phyloP scores from a whole-genome alignment of 1,139 yeast species.

The Geotrichum histeridarum region DNA sequence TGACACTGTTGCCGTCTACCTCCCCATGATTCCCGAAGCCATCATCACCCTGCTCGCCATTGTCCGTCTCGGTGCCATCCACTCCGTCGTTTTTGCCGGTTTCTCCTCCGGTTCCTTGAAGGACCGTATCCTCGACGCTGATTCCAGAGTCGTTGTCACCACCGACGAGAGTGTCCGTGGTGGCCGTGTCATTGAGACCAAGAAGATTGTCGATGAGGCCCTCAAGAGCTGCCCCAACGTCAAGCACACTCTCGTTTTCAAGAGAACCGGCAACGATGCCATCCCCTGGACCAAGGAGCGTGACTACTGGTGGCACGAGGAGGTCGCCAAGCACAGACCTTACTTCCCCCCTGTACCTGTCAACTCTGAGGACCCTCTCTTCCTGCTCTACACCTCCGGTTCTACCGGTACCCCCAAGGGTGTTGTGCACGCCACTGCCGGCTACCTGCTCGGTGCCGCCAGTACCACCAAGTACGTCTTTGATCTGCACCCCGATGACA shows the following conservation, averaged over 20 bases:
- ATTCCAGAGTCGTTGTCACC: slow-evolving; percentile 66
- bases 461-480: slow-evolving; percentile 68
- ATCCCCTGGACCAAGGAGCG: slow-evolving; percentile 58
- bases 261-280: slow-evolving; percentile 65
- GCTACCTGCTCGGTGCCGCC: slow-evolving; percentile 66
- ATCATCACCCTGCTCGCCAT: slow-evolving; percentile 67
- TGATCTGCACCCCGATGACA: slow-evolving; percentile 68
- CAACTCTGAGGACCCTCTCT: slow-evolving; percentile 56
- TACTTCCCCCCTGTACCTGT: slow-evolving; percentile 60
- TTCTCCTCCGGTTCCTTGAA: slow-evolving; percentile 68
- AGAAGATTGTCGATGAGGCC: slow-evolving; percentile 79
- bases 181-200: slow-evolving; percentile 76
- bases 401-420: slow-evolving; percentile 52
- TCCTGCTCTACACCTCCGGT: slow-evolving; percentile 50
- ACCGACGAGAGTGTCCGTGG: slow-evolving; percentile 81
- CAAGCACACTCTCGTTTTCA: slow-evolving; percentile 61
- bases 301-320: slow-evolving; percentile 82
- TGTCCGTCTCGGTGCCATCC: slow-evolving; percentile 73
- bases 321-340: slow-evolving; percentile 59
- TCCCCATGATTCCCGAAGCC: slow-evolving; percentile 86
- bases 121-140: slow-evolving; percentile 75
- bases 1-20: slow-evolving; percentile 78
- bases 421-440: slow-evolving; percentile 71
- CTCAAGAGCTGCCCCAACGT: slow-evolving; percentile 65
- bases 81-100: slow-evolving; percentile 82